Evolutionary conservation across 164 flowering plant genomes (phyloP).

Genomic region (Stephania cephalantha): DNA sequence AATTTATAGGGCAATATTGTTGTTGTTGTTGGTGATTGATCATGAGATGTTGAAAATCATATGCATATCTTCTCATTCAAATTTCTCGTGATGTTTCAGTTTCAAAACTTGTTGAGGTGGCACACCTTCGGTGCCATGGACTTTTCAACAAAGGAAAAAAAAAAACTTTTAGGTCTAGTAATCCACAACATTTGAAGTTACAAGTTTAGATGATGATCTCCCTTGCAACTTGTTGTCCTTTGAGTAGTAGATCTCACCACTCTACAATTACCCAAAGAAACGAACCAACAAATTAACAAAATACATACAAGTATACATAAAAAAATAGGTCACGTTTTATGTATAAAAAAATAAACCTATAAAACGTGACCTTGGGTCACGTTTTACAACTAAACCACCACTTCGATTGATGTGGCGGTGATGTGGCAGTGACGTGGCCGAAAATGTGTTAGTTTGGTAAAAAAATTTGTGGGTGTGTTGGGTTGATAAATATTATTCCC

Average conservation of each 20-base stretch:
- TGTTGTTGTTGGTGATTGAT: background rate
- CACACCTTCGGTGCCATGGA: background rate
- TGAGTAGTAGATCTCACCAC: constrained; percentile 19
- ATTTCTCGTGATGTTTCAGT: background rate
- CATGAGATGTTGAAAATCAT: background rate
- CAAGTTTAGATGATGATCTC: background rate
- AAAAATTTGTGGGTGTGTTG: no score
- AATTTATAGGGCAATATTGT: background rate
- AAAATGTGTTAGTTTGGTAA: no score
- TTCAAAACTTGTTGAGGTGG: background rate
- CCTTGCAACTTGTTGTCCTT: background rate
- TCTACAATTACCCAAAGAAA: constrained; percentile 9
- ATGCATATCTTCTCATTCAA: background rate
- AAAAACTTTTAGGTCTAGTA: background rate
- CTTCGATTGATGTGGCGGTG: no score
- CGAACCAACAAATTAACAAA: constrained; percentile 4
- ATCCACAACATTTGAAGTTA: no score
- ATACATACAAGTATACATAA: constrained; percentile 2
- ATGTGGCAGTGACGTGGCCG: no score
- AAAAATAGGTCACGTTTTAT: no score
- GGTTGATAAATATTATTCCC: no score
- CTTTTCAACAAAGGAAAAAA: background rate
- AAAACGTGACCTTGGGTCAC: no score
- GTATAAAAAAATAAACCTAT: no score
- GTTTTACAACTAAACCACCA: no score